Evolutionary conservation across 768 basidiomycete genomes (phyloP).

Genomic region (Lentinula sp.): DNA sequence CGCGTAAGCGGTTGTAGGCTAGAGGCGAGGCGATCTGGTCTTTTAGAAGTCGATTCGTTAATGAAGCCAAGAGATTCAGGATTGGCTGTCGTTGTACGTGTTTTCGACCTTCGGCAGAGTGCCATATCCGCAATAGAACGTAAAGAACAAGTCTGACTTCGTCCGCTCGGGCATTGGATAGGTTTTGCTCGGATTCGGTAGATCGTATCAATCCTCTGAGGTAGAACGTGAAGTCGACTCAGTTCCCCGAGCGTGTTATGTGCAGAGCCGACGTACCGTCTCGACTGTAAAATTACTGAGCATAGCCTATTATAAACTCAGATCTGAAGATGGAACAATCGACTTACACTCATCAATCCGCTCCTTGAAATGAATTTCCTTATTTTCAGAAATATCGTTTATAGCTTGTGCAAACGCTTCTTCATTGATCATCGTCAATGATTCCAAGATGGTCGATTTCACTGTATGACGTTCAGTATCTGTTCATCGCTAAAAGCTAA

Average conservation of each 20-base stretch:
- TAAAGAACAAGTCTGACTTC: constrained; percentile 10
- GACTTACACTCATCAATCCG: constrained; percentile 27
- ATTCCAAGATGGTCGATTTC: constrained; percentile 26
- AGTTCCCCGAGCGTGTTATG: background rate
- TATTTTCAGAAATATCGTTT: constrained; percentile 16
- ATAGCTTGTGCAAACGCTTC: constrained; percentile 2
- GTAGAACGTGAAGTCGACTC: background rate
- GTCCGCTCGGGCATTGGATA: constrained; percentile 3
- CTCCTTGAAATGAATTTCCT: constrained; percentile 16
- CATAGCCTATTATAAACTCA: background rate
- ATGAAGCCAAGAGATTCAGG: constrained; percentile 15
- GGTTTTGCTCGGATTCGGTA: background rate
- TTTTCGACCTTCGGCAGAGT: constrained; percentile 14
- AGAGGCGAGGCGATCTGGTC: background rate
- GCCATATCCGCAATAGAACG: constrained; percentile 31
- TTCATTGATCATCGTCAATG: constrained; percentile 17
- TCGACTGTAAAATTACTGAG: constrained; percentile 4
- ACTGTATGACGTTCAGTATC: constrained; percentile 16
- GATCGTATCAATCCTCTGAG: background rate
- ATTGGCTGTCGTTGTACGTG: constrained; percentile 14
- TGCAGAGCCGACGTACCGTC: background rate
- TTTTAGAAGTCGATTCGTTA: constrained; percentile 14
- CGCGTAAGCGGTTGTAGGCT: constrained; percentile 19
- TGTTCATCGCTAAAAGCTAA: constrained; percentile 16
- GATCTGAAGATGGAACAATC: background rate